phyloP scores from a whole-genome alignment of 2,329 filamentous ascomycete species.

The Juglanconis sp. region DNA sequence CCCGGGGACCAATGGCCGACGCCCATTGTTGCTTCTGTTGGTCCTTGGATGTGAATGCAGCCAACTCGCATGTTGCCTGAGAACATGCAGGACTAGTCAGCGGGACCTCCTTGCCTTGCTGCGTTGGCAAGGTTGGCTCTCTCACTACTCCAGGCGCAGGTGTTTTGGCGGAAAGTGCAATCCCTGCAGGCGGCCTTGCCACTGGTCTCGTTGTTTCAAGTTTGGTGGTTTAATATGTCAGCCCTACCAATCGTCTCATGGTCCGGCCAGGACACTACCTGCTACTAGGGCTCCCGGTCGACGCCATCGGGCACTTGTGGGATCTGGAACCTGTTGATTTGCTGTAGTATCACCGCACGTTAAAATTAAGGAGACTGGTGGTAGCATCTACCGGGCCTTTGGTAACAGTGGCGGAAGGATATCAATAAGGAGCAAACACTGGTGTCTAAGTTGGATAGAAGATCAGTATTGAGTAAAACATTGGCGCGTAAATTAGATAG shows the following conservation, averaged over 20 bases:
- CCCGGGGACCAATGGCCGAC: too few relatives aligned
- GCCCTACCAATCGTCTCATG: slow-evolving; percentile 5
- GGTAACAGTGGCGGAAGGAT: not conserved
- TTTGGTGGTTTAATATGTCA: not conserved
- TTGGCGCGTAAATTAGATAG: too few relatives aligned
- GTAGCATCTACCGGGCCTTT: not conserved
- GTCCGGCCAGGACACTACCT: slow-evolving; percentile 3
- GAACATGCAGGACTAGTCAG: too few relatives aligned
- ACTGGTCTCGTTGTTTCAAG: not conserved
- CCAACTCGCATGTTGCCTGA: too few relatives aligned
- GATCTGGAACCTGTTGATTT: not conserved
- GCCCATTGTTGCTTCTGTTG: too few relatives aligned
- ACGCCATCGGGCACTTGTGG: slow-evolving; percentile 8
- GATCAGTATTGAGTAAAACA: not conserved
- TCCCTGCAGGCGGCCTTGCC: not conserved
- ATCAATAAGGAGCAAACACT: not conserved
- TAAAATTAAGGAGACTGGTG: not conserved
- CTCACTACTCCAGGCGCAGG: not conserved
- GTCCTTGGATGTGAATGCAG: too few relatives aligned
- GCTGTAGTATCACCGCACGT: not conserved
- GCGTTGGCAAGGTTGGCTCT: too few relatives aligned
- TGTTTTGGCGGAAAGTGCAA: not conserved
- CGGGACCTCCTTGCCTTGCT: too few relatives aligned
- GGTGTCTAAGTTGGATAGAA: not conserved
- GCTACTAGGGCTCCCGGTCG: not conserved